Conservation (phyloP, 208 protist species). For the Trypanosomatidae sp. region DNA sequence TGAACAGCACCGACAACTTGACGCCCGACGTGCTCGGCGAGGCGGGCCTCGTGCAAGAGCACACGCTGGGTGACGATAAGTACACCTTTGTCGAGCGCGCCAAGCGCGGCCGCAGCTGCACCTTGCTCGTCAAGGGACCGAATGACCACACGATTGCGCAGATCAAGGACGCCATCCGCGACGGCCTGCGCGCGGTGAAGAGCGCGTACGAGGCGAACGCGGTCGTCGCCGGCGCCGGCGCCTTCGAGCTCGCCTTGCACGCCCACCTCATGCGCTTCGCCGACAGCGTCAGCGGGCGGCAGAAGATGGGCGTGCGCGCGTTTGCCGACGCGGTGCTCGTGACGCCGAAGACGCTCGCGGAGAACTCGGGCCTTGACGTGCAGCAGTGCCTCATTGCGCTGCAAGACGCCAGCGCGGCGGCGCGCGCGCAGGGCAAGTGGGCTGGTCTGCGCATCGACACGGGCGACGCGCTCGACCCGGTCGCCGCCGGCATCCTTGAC, state of each 20-base stretch:
- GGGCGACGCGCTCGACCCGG: conserved; percentile 93
- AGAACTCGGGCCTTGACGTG: conserved; percentile 97
- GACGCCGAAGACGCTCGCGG: conserved; percentile 98
- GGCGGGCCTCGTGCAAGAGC: conserved; percentile 97
- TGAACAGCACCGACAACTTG: conserved; percentile 98
- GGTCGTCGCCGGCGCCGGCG: conserved; percentile 97
- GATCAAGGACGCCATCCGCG: conserved; percentile 98
- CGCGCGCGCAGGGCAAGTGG: conserved; percentile 54
- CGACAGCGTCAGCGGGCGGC: conserved; percentile 72
- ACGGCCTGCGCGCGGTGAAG: conserved; percentile 98
- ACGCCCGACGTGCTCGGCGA: conserved; percentile 90
- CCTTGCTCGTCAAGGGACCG: conserved; percentile 98
- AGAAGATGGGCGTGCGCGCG: conserved; percentile 96
- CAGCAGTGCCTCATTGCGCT: conserved; percentile 95
- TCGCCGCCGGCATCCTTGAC: conserved; percentile 94
- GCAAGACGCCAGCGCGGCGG: conserved; percentile 80
- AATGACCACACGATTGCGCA: conserved; percentile 99
- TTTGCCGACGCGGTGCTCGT: conserved; percentile 98
- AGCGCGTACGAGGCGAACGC: conserved; percentile 94
- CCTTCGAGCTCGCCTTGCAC: conserved; percentile 95
- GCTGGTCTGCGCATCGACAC: conserved; percentile 96
- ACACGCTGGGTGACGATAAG: conserved; percentile 98
- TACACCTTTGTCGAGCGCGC: conserved; percentile 99
- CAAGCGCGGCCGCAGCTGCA: conserved; percentile 95
- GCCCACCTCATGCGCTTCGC: conserved; percentile 89